phyloP scores from a whole-genome alignment of 345 rosid species.

The Lumnitzera racemosa region DNA sequence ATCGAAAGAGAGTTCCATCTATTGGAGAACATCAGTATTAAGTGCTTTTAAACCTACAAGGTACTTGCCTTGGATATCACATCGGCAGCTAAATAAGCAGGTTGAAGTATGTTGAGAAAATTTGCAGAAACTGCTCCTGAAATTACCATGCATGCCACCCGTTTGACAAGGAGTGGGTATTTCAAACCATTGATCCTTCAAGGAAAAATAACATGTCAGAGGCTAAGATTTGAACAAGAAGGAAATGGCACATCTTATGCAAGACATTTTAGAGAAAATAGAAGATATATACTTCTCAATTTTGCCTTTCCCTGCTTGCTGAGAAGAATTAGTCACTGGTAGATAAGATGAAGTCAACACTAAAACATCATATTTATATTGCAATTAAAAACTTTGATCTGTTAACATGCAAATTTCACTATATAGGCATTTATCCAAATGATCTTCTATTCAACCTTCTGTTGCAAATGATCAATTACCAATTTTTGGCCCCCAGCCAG shows the following conservation, averaged over 20 bases:
- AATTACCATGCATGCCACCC: slow-evolving; percentile 68
- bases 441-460: no score
- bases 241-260: neutral
- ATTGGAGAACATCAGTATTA: no score
- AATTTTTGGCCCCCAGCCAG: no score
- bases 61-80: slow-evolving; percentile 47
- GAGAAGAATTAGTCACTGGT: neutral
- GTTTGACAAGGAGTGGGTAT: slow-evolving; percentile 77
- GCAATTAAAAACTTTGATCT: no score
- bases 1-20: no score
- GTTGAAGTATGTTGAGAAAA: slow-evolving; percentile 62
- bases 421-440: no score
- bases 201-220: slow-evolving; percentile 9
- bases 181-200: slow-evolving; percentile 60
- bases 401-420: no score
- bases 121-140: slow-evolving; percentile 51
- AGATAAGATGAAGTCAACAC: neutral
- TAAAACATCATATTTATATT: no score
- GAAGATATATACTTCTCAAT: no score
- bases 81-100: slow-evolving; percentile 42
- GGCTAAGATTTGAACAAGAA: neutral
- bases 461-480: no score
- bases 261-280: neutral
- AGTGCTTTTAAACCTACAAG: slow-evolving; percentile 5
- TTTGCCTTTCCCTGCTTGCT: no score